These are phyloP conservation scores for Aspergillus pseudoglaucus DNA, from an alignment of 2,329 filamentous ascomycete species.

Conservation along the genomic window DNA sequence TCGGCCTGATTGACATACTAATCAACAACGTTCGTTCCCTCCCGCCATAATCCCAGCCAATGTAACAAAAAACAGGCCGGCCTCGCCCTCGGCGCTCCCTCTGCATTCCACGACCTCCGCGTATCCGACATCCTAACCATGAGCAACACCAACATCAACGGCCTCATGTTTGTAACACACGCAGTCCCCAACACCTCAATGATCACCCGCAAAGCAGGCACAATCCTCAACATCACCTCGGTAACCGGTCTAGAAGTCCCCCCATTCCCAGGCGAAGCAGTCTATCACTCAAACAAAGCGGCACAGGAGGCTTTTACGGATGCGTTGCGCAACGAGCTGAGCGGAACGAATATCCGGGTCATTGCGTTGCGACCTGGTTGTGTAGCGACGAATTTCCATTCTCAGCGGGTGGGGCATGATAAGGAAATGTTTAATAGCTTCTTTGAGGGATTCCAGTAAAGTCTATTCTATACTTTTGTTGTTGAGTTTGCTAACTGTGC, in stretches of 20 bases:
- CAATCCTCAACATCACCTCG: constrained; percentile 46
- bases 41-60: not conserved
- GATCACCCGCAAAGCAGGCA: constrained; percentile 34
- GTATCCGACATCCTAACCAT: constrained; percentile 40
- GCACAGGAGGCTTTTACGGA: constrained; percentile 47
- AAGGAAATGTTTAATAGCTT: constrained; percentile 38
- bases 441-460: constrained; percentile 38
- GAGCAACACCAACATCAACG: constrained; percentile 45
- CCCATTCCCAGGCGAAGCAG: constrained; percentile 44
- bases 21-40: constrained; percentile 37
- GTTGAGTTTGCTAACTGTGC: not conserved
- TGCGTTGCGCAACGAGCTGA: constrained; percentile 43
- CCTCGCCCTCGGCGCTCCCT: constrained; percentile 43
- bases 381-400: constrained; percentile 46
- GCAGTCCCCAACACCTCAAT: constrained; percentile 41
- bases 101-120: constrained; percentile 36
- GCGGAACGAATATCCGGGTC: constrained; percentile 43
- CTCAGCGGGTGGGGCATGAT: constrained; percentile 41
- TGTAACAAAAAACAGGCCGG: constrained; percentile 28
- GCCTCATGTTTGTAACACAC: constrained; percentile 43
- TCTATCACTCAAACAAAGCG: constrained; percentile 46
- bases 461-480: not conserved
- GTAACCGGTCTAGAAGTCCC: constrained; percentile 44
- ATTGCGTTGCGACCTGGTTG: constrained; percentile 42
- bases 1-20: constrained; percentile 39